phyloP scores from a whole-genome alignment of 805 yeast genomes.

The Starmerella stigmatis region DNA sequence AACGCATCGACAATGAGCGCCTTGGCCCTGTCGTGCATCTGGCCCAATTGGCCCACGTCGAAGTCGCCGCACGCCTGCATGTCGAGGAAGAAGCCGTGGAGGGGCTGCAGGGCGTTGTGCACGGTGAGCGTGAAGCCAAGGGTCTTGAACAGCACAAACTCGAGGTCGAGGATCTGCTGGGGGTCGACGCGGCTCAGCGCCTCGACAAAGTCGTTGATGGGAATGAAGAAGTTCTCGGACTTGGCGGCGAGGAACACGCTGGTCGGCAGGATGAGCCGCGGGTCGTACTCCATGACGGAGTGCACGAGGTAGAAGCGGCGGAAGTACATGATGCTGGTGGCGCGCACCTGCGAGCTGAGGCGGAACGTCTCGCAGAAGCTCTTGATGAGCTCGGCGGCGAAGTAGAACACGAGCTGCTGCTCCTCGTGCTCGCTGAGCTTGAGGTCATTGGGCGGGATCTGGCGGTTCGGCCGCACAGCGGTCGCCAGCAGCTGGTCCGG shows the following conservation, averaged over 20 bases:
- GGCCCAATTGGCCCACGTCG: constrained; percentile 44
- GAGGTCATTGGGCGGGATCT: constrained; percentile 23
- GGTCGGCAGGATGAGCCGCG: constrained; percentile 66
- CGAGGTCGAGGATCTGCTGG: constrained; percentile 58
- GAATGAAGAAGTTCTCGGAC: constrained; percentile 79
- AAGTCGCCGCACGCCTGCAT: constrained; percentile 50
- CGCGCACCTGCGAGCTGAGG: constrained; percentile 76
- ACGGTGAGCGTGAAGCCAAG: constrained; percentile 69
- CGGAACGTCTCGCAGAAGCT: constrained; percentile 62
- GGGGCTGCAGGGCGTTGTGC: constrained; percentile 79
- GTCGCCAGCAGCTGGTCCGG: constrained; percentile 42
- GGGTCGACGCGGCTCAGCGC: constrained; percentile 49
- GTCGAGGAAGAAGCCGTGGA: constrained; percentile 93
- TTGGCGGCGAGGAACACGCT: constrained; percentile 87
- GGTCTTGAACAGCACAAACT: constrained; percentile 63
- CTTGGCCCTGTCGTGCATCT: constrained; percentile 60
- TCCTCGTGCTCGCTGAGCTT: constrained; percentile 63
- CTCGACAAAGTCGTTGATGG: constrained; percentile 68
- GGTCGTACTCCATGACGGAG: constrained; percentile 80
- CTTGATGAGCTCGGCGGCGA: constrained; percentile 54
- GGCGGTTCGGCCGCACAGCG: constrained; percentile 42
- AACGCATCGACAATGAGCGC: constrained; percentile 55
- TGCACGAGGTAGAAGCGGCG: constrained; percentile 68
- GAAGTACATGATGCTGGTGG: constrained; percentile 78
- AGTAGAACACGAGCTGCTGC: constrained; percentile 51